Conservation (phyloP, 176 grass and related monocot species). For the Stipa capillata region DNA sequence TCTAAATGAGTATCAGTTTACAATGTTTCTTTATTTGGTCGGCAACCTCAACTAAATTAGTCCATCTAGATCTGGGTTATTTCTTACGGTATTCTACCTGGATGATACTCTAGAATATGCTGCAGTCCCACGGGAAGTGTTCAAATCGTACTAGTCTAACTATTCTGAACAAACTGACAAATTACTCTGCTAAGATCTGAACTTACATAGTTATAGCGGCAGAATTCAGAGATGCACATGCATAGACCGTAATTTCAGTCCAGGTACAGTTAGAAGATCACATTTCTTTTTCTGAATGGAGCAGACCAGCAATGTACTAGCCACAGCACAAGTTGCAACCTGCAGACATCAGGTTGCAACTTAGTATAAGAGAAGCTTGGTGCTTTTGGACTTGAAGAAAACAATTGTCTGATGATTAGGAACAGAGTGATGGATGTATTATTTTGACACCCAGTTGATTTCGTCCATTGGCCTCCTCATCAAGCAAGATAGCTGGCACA, state of each 20-base stretch:
- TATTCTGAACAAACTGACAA: not conserved
- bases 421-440: not conserved
- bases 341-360: conserved; percentile 1
- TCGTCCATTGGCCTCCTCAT: not conserved
- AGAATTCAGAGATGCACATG: not conserved
- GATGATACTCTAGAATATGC: not conserved
- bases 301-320: not conserved
- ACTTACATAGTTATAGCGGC: not conserved
- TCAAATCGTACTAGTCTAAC: not conserved
- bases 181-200: not conserved
- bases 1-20: not conserved
- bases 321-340: not conserved
- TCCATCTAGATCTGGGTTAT: not conserved
- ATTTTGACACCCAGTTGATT: not conserved
- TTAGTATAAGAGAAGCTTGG: not conserved
- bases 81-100: not conserved
- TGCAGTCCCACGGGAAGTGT: not conserved
- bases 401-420: not conserved
- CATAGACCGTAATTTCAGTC: not conserved
- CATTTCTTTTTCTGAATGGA: conserved; percentile 1
- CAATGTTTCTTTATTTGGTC: not conserved
- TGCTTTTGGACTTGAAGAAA: not conserved
- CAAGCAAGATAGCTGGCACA: conserved; percentile 22
- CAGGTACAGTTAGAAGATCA: not conserved
- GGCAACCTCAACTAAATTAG: not conserved